Base-by-base conservation (phyloP, 441 rosid genomes). In the Populus hybrid region DNA sequence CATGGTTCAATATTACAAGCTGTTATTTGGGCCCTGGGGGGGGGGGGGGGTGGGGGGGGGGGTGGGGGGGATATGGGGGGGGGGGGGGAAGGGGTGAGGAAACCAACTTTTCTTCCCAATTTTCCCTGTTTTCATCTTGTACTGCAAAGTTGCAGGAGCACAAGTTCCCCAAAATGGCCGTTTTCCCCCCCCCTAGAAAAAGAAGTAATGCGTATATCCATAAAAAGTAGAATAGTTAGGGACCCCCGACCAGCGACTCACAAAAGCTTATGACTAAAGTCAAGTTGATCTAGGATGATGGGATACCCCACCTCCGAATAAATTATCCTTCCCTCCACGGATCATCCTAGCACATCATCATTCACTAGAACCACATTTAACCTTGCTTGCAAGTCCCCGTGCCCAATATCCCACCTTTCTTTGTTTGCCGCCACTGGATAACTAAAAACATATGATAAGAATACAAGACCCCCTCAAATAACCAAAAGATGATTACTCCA, bases 111-210 rank as follows among this genome's bases (percentile, higher is more conserved):
- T 69, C 75, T 69, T 79, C 69, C 77, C 77, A 61, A 74, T 76
- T 77, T 80, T 86, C 80, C 87, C 86, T 80, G 90, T 77, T 86
- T 88, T 95, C 82, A 94, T 94, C 90, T 94, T 94, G 88, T 86
- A 91, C 79, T 92, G 97, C 79, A 94, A 84, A 42, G 97, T 94
- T 35, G 89, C 95, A 2, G 94, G 97, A 34, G 98, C 97, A 82
- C 97, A 94, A 81, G 94, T 97, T 71, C n/a, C n/a, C n/a, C n/a
- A n/a, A n/a, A n/a, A n/a, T n/a, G n/a, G 94, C 79, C 38, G 97
- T 91, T 66, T 97, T 92, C 87, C 94, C 98, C 74, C 98, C 97
- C 90, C n/a, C n/a, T n/a, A n/a, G 76, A 6, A 65, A 35, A 80
- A 81, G 9, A 70, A 71, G 35, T 11, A 42, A 42, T 26, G n/a